A percentile compares a stretch with the other conserved stretches of the same genome.
phyloP scores from a whole-genome alignment of 305 asterid genomes.

The Fraxinus floribunda region DNA sequence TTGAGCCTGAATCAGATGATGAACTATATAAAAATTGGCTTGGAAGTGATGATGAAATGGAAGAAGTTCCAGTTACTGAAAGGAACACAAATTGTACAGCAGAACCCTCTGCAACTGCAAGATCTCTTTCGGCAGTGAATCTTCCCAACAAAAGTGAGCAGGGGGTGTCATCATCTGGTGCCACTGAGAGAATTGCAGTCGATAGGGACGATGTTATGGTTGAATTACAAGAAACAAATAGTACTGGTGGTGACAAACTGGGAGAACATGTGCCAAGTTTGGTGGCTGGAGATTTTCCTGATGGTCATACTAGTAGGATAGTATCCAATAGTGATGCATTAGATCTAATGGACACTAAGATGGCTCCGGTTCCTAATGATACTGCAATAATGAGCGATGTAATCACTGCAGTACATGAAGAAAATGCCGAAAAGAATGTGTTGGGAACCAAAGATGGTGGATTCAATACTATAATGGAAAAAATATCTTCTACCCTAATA shows the following conservation, averaged over 20 bases:
- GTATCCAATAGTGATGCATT: slow-evolving; percentile 22
- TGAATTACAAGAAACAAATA: slow-evolving; percentile 32
- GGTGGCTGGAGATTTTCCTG: background rate
- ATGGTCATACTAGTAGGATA: background rate
- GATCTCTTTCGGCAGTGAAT: slow-evolving; percentile 16
- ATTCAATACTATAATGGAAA: slow-evolving; percentile 24
- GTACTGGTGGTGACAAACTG: background rate
- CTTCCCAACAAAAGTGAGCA: slow-evolving; percentile 14
- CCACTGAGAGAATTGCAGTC: slow-evolving; percentile 21
- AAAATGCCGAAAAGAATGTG: slow-evolving; percentile 14
- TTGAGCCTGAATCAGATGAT: slow-evolving; percentile 54
- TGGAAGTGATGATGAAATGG: slow-evolving; percentile 40
- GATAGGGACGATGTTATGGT: slow-evolving; percentile 36
- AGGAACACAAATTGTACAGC: slow-evolving; percentile 13
- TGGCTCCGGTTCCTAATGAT: slow-evolving; percentile 19
- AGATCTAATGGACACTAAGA: slow-evolving; percentile 14
- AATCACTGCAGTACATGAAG: slow-evolving; percentile 14
- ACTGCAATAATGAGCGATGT: slow-evolving; percentile 13
- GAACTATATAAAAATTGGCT: slow-evolving; percentile 58
- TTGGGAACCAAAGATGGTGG: slow-evolving; percentile 24
- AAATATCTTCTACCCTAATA: slow-evolving; percentile 30
- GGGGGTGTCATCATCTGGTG: slow-evolving; percentile 20
- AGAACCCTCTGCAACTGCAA: slow-evolving; percentile 22
- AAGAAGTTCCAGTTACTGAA: slow-evolving; percentile 36
- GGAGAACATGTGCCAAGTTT: slow-evolving; percentile 1